These are phyloP conservation scores for Lagenidium giganteum DNA, from an alignment of 352 stramenopile species.

Conservation along the genomic window DNA sequence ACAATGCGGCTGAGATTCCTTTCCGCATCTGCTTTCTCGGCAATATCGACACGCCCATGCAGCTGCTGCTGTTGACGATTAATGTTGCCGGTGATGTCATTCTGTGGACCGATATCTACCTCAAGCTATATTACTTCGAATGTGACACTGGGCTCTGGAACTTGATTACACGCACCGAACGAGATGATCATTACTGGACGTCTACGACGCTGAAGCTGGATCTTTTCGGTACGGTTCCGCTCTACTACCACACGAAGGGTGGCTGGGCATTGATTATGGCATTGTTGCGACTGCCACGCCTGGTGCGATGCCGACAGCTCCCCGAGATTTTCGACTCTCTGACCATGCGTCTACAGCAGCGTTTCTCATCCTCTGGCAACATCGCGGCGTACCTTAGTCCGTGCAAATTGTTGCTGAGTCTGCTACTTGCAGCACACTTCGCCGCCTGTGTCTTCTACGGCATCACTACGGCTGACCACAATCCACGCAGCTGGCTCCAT, in stretches of 20 bases:
- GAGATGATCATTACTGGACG: constrained; percentile 25
- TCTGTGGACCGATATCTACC: constrained; percentile 44
- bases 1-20: constrained; percentile 64
- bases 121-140: constrained; percentile 78
- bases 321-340: constrained; percentile 46
- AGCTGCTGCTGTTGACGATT: constrained; percentile 21
- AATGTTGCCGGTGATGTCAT: constrained; percentile 42
- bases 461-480: constrained; percentile 57
- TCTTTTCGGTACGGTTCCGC: constrained; percentile 35
- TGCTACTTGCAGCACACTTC: constrained; percentile 62
- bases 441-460: constrained; percentile 65
- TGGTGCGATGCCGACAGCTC: constrained; percentile 41
- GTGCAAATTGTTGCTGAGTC: constrained; percentile 53
- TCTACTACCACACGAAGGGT: constrained; percentile 75
- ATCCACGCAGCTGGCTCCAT: constrained; percentile 59
- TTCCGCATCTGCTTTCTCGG: constrained; percentile 68
- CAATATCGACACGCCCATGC: constrained; percentile 13
- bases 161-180: constrained; percentile 40
- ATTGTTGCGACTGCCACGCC: constrained; percentile 44
- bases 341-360: constrained; percentile 63
- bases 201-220: constrained; percentile 45
- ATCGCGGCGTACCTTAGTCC: constrained; percentile 62
- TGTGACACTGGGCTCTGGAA: constrained; percentile 49
- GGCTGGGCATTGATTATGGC: constrained; percentile 46
- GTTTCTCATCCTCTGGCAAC: constrained; percentile 42